phyloP scores from a whole-genome alignment of 108 stramenopile genomes.

The Craspedostauros australis region DNA sequence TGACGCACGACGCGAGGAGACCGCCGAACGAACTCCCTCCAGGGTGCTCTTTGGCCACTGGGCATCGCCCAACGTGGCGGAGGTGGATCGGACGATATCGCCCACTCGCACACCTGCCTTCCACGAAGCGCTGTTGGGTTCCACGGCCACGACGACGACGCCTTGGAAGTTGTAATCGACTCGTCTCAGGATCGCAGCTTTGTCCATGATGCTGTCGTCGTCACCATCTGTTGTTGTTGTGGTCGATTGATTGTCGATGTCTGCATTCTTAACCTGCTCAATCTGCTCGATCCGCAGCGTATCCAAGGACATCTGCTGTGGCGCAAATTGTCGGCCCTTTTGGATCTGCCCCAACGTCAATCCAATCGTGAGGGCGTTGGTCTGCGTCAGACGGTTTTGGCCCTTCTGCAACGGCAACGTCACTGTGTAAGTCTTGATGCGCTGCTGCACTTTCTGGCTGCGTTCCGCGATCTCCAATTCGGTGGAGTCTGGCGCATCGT shows the following conservation, averaged over 20 bases:
- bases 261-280: conserved; percentile 7
- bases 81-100: conserved; percentile 51
- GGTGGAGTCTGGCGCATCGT: conserved; percentile 33
- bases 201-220: conserved; percentile 10
- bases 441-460: conserved; percentile 28
- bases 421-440: conserved; percentile 32
- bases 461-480: conserved; percentile 33
- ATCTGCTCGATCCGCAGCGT: conserved; percentile 43
- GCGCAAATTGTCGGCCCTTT: conserved; percentile 40
- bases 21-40: conserved; percentile 71
- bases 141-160: conserved; percentile 57
- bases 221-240: not conserved
- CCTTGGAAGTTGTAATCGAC: conserved; percentile 40
- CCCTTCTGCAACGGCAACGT: conserved; percentile 36
- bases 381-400: not conserved
- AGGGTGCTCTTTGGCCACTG: conserved; percentile 77
- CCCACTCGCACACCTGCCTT: conserved; percentile 63
- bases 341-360: conserved; percentile 52
- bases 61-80: conserved; percentile 65
- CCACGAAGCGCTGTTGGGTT: conserved; percentile 50
- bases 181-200: conserved; percentile 30
- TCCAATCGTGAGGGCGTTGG: conserved; percentile 35
- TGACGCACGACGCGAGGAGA: conserved; percentile 54
- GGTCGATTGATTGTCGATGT: not conserved
- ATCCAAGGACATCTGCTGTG: conserved; percentile 52